Evolutionary conservation across 306 rosid genomes (phyloP).

Genomic region (Medicago truncatula): MtrunA17r5.0-ANR NC_053049.1:31225001-31225500

Average conservation of each 20-base stretch:
- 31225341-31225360: too few species aligned
- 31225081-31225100: background rate
- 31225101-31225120: slow-evolving; percentile 43
- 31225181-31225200: slow-evolving; percentile 64
- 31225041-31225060: background rate
- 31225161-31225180: slow-evolving; percentile 25
- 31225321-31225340: too few species aligned
- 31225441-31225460: too few species aligned
- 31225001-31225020: background rate
- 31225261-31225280: too few species aligned
- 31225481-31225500: too few species aligned
- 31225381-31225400: too few species aligned
- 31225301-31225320: too few species aligned
- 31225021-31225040: background rate
- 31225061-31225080: slow-evolving; percentile 38
- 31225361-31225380: too few species aligned
- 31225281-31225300: too few species aligned
- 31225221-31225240: slow-evolving; percentile 52
- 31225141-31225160: background rate
- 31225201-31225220: slow-evolving; percentile 58
- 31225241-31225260: slow-evolving; percentile 41
- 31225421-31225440: too few species aligned
- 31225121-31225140: slow-evolving; percentile 43
- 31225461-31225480: too few species aligned
- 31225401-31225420: too few species aligned